phyloP scores from a whole-genome alignment of 805 yeast genomes.

The Cyberlindnera subsufficiens region DNA sequence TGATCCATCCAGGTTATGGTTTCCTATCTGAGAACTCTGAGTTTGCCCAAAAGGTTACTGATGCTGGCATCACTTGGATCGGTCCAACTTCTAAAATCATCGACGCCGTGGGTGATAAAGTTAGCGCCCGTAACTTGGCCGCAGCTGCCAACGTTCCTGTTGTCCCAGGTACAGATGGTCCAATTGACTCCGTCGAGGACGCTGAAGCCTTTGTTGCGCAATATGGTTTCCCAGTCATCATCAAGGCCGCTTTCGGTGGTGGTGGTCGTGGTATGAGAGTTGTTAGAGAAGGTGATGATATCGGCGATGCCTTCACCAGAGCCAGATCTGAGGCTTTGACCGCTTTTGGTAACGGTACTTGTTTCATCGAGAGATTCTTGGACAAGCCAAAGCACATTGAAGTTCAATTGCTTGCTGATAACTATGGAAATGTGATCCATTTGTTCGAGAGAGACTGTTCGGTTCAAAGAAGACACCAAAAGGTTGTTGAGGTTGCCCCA shows the following conservation, averaged over 20 bases:
- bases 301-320: constrained; percentile 86
- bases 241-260: constrained; percentile 99
- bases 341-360: constrained; percentile 98
- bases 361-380: constrained; percentile 93
- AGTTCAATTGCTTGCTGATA: constrained; percentile 92
- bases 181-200: constrained; percentile 74
- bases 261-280: constrained; percentile 99
- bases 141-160: constrained; percentile 77
- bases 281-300: constrained; percentile 91
- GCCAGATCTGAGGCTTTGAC: constrained; percentile 92
- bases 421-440: constrained; percentile 91
- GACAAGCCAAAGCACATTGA: constrained; percentile 97
- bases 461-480: constrained; percentile 99
- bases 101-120: constrained; percentile 96
- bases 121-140: constrained; percentile 87
- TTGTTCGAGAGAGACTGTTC: constrained; percentile 97
- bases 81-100: constrained; percentile 88
- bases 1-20: constrained; percentile 94
- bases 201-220: constrained; percentile 74
- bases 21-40: constrained; percentile 88
- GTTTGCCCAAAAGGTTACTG: constrained; percentile 87
- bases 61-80: constrained; percentile 89
- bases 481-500: constrained; percentile 98
- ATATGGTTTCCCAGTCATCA: constrained; percentile 93
- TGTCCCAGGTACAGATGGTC: constrained; percentile 98